phyloP scores from a whole-genome alignment of 1,284 basidiomycete genomes.

The Rhodofomes roseus region DNA sequence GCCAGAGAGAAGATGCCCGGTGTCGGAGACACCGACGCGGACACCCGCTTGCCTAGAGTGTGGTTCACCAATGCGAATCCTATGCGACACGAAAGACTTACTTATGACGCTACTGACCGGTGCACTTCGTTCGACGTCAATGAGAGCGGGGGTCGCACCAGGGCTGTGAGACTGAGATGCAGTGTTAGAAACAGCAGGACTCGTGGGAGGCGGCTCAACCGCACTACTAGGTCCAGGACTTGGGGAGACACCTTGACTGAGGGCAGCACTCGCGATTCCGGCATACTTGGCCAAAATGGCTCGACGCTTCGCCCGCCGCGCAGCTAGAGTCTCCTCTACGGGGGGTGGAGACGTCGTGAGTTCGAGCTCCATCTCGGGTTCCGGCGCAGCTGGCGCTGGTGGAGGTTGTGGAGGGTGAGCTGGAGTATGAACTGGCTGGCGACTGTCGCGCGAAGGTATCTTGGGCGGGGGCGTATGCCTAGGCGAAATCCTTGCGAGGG shows the following conservation, averaged over 20 bases:
- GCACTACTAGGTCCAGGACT: constrained; percentile 67
- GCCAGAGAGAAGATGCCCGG: constrained; percentile 55
- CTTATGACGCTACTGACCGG: constrained; percentile 11
- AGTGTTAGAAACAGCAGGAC: constrained; percentile 57
- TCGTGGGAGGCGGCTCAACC: constrained; percentile 61
- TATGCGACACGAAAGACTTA: background rate
- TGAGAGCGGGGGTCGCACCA: constrained; percentile 31
- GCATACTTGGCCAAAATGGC: constrained; percentile 85
- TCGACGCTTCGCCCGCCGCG: constrained; percentile 75
- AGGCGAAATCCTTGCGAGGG: constrained; percentile 55
- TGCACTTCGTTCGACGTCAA: constrained; percentile 9
- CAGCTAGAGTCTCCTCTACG: constrained; percentile 72
- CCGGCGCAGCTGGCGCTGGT: constrained; percentile 19
- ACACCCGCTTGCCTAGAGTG: constrained; percentile 42
- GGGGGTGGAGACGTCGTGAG: constrained; percentile 53
- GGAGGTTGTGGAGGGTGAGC: background rate
- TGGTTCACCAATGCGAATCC: background rate
- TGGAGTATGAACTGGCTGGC: constrained; percentile 20
- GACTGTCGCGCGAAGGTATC: constrained; percentile 17
- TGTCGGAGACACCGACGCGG: constrained; percentile 52
- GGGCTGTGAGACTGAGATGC: constrained; percentile 51
- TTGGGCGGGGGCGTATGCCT: constrained; percentile 33
- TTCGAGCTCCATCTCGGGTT: constrained; percentile 57
- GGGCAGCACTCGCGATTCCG: constrained; percentile 37
- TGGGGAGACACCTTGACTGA: constrained; percentile 39